These are phyloP conservation scores for Venturiaceae sp. DNA, from an alignment of 2,329 filamentous ascomycete species.

Conservation along the genomic window DNA sequence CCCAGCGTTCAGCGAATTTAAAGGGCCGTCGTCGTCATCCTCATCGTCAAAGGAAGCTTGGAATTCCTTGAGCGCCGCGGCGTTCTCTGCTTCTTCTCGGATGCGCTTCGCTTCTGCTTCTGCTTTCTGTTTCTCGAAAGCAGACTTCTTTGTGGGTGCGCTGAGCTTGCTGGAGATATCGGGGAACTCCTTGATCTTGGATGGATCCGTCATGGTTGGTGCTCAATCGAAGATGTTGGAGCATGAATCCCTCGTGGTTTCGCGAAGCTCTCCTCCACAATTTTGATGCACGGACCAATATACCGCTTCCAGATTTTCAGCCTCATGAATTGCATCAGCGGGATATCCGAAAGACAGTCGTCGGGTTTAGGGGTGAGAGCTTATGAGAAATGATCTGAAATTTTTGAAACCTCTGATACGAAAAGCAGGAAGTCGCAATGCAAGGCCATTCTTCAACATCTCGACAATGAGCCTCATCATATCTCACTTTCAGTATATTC, in stretches of 20 bases:
- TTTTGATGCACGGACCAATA: too few species aligned
- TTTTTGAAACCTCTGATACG: too few species aligned
- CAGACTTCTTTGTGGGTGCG: constrained; percentile 72
- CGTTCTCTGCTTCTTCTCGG: constrained; percentile 78
- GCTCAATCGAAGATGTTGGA: neutral
- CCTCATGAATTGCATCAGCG: too few species aligned
- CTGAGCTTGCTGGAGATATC: constrained; percentile 68
- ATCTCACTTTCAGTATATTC: too few species aligned
- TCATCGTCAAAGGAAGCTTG: constrained; percentile 49
- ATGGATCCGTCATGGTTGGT: neutral
- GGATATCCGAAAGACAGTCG: too few species aligned
- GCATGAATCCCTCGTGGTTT: neutral
- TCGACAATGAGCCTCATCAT: too few species aligned
- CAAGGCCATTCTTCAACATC: too few species aligned
- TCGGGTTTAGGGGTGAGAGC: too few species aligned
- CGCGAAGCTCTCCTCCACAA: neutral
- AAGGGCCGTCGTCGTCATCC: constrained; percentile 9
- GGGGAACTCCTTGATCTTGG: constrained; percentile 41
- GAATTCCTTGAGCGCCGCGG: constrained; percentile 78
- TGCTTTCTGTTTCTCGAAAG: constrained; percentile 80
- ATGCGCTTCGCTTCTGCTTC: constrained; percentile 82
- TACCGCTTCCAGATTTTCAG: too few species aligned
- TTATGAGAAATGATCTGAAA: too few species aligned
- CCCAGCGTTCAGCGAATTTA: neutral
- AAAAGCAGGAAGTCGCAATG: too few species aligned